Conservation (phyloP, 2,329 filamentous ascomycete species). For the Apiospora aurea region DNA sequence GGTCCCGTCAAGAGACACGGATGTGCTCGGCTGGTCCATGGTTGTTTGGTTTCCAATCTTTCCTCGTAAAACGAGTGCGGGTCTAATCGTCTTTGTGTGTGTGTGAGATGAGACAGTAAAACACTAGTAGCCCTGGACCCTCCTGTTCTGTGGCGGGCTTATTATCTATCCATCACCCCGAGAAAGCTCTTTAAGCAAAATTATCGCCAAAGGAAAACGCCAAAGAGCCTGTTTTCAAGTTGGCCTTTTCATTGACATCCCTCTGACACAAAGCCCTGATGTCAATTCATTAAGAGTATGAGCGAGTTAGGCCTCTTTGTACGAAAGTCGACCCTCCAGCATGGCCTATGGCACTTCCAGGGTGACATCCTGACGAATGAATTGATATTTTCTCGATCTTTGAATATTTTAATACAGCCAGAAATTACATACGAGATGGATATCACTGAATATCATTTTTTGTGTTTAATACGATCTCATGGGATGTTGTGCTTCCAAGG, state of each 20-base stretch:
- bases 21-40: background rate
- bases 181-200: background rate
- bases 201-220: background rate
- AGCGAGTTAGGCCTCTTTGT: background rate
- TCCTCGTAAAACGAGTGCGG: background rate
- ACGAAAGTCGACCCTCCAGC: background rate
- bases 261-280: background rate
- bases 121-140: background rate
- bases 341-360: background rate
- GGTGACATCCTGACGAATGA: background rate
- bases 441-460: too few relatives aligned
- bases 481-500: too few relatives aligned
- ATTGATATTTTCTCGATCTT: too few relatives aligned
- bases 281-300: background rate
- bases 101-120: background rate
- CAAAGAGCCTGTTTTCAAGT: constrained; percentile 11
- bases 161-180: background rate
- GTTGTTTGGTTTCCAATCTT: background rate
- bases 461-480: too few relatives aligned
- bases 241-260: background rate
- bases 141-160: background rate
- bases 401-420: too few relatives aligned
- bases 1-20: background rate
- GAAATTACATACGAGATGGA: too few relatives aligned
- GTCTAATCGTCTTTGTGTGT: background rate